These are phyloP conservation scores for Scutellaria baicalensis DNA, from an alignment of 257 asterid genomes.

Conservation along the genomic window DNA sequence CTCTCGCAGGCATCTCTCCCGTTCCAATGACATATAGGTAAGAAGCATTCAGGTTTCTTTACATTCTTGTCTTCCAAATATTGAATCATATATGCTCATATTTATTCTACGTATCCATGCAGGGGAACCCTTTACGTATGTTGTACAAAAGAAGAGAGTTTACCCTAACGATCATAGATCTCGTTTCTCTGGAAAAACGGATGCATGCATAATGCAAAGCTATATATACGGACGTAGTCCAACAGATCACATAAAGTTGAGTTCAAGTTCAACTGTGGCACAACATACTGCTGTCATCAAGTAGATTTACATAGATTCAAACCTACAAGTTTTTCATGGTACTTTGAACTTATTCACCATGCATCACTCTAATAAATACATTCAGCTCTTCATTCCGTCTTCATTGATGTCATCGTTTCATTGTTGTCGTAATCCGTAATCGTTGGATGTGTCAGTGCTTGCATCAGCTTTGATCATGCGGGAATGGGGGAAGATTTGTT, in stretches of 20 bases:
- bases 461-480: background rate
- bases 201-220: background rate
- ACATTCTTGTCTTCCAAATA: background rate
- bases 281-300: background rate
- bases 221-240: conserved; percentile 1
- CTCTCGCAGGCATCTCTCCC: conserved; percentile 42
- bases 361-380: background rate
- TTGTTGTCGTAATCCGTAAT: background rate
- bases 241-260: background rate
- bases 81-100: background rate
- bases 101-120: background rate
- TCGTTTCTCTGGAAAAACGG: background rate
- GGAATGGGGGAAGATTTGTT: background rate
- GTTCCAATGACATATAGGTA: conserved; percentile 48
- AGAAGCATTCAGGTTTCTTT: background rate
- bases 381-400: background rate
- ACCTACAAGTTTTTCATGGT: background rate
- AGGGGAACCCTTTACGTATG: background rate
- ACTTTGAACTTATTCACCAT: background rate
- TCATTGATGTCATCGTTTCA: background rate
- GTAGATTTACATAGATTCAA: background rate
- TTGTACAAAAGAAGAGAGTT: conserved; percentile 7
- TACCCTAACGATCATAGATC: background rate
- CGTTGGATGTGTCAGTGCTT: background rate
- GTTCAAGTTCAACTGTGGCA: background rate